Base-by-base conservation (phyloP, 352 stramenopile species). In the Phytophthora multivora region DNA sequence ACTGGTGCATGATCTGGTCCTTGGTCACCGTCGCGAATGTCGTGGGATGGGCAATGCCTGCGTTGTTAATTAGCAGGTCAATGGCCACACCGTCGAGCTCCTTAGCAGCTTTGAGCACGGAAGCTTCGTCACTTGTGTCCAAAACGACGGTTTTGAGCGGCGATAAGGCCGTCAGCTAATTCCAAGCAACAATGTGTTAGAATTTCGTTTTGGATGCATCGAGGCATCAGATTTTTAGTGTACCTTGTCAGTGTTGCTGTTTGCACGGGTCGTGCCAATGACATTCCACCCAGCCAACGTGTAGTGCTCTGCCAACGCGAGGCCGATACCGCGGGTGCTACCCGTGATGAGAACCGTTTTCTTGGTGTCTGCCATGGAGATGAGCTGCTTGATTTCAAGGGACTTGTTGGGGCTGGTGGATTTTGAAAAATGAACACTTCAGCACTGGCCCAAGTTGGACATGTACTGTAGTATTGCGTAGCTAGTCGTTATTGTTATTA, bases 31-130 rank as follows among this genome's bases (percentile, higher is more conserved):
- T 61, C 31, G 45, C 31, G 31, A 61, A 41, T 30, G 53, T 53
- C 9, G 23, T 40, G 21, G 28, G 39, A 0, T 48, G 1, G 5
- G n/a, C 54, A 1, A 62, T 26, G 18, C 54, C 54, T 19, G 54
- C 54, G 7, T 62, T 62, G 43, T 41, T 55, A 28, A 62, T 62
- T 0, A 61, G 40, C 11, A 62, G 31, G 23, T 55, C 54, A n/a
- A 62, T 62, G 2, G 31, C 25, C 3, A 53, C 23, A 16, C 15
- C 42, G 9, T 51, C 41, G 19, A 60, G 26, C 19, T 60, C 40
- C 19, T 21, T 42, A 39, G 53, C 53, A 2, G 31, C 53, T 19
- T 53, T 35, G n/a, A 30, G n/a, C n/a, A 61, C 21, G 13, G 30
- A 21, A 6, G 41, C n/a, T 16, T 61, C 53, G 11, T 61, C 53